Evolutionary conservation across 257 asterid species (phyloP), one percentile per base, ranked within the genome.

Genomic region (Solanum chiquidenum): DNA sequence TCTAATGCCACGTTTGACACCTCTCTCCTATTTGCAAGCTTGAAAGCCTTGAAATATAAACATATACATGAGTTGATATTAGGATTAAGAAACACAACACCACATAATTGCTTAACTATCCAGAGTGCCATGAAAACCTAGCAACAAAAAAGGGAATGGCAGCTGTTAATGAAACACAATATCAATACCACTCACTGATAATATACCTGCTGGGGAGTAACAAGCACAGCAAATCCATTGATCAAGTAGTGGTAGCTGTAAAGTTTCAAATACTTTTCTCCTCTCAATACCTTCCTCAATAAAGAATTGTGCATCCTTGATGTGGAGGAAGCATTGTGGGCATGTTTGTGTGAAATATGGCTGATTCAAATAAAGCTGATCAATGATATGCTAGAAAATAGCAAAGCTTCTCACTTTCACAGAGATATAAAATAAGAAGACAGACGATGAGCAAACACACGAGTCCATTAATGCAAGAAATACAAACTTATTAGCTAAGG

Each of bases 171-270:
- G 40, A 79, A 84, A 58, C n/a, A 42, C n/a, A 35, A 72, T 38
- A 12, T 46, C 68, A 27, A 29, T 20, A 38, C 23, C 66, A n/a
- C 55, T 18, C 84, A 16, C 18, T 27, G 69, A 64, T 2, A 79
- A 82, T 84, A 71, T 88, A 95, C 99, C 98, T 97, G 99, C 69
- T 89, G 94, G 58, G 96, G 94, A 86, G 98, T 95, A 88, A 97
- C 97, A 6, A 97, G 95, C 87, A 95, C 99, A 11, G 98, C 95
- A 85, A 97, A 97, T 31, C 99, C 99, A 77, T 97, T 96, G 89
- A 97, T 94, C 87, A 97, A 93, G 91, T 89, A 97, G 88, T 93
- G 98, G 93, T 97, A 97, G 95, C 99, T 95, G 91, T 95, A 95
- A n/a, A 97, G 92, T 92, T 96, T 97, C 64, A 96, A 90, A 90